Percentiles rank a stretch among this genome's conserved stretches.
phyloP scores from a whole-genome alignment of 2,329 filamentous ascomycete species.

The Aspergillus proliferans region DNA sequence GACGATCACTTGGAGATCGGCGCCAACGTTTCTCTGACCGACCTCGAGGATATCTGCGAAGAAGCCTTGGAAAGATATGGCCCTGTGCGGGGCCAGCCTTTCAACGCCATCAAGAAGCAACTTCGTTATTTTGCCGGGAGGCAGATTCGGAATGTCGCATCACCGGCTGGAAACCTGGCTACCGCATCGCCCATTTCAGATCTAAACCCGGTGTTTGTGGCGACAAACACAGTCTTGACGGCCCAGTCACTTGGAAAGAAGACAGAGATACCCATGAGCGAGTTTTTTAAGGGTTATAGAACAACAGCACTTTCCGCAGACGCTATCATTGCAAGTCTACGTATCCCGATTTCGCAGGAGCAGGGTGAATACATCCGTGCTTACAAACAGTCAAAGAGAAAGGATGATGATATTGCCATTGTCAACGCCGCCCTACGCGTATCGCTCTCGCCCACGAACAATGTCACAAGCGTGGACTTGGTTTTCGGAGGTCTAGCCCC shows the following conservation, averaged over 20 bases:
- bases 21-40: constrained; percentile 86
- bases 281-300: constrained; percentile 90
- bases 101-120: constrained; percentile 87
- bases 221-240: constrained; percentile 82
- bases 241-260: constrained; percentile 77
- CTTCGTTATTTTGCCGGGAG: constrained; percentile 60
- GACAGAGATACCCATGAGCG: constrained; percentile 80
- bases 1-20: constrained; percentile 84
- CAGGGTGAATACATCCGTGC: constrained; percentile 76
- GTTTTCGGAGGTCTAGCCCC: constrained; percentile 96
- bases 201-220: constrained; percentile 96
- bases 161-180: constrained; percentile 86
- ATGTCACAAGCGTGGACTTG: constrained; percentile 68
- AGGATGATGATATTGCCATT: constrained; percentile 97
- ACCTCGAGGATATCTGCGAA: constrained; percentile 76
- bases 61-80: constrained; percentile 69
- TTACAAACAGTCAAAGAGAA: constrained; percentile 95
- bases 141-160: constrained; percentile 96
- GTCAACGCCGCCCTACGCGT: constrained; percentile 83
- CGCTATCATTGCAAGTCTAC: constrained; percentile 77
- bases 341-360: constrained; percentile 72
- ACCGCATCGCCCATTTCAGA: constrained; percentile 96
- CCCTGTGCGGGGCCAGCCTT: constrained; percentile 60
- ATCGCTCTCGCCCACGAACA: constrained; percentile 60
- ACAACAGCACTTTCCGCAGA: constrained; percentile 71